A percentile compares a stretch with the other conserved stretches of the same genome.
These are phyloP conservation scores for Ehretia macrophylla DNA, from an alignment of 257 asterid species.

Conservation along the genomic window DNA sequence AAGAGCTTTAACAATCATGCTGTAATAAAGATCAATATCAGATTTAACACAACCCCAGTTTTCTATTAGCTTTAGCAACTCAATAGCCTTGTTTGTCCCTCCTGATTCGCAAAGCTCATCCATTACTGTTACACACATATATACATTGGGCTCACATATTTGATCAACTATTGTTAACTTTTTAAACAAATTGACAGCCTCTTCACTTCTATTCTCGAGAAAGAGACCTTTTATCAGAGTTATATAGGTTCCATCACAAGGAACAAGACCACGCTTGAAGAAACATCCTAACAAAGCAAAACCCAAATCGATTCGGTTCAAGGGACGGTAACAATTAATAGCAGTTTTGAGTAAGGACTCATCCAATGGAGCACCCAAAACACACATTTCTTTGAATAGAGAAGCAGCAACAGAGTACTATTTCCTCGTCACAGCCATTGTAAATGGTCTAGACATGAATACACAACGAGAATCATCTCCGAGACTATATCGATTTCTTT, in stretches of 20 bases:
- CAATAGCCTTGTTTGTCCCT: neutral
- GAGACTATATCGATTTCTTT: no score
- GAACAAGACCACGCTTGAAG: slow-evolving; percentile 7
- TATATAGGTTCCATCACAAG: neutral
- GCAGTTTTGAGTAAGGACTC: neutral
- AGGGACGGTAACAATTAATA: neutral
- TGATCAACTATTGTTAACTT: slow-evolving; percentile 4
- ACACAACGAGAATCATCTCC: no score
- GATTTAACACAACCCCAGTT: neutral
- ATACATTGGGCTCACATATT: slow-evolving; percentile 20
- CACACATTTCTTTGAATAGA: neutral
- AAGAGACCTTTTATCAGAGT: slow-evolving; percentile 20
- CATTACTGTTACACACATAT: slow-evolving; percentile 13
- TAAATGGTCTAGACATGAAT: no score
- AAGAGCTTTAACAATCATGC: slow-evolving; percentile 10
- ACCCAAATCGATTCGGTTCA: neutral
- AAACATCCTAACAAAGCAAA: neutral
- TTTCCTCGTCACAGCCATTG: neutral
- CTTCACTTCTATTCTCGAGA: neutral
- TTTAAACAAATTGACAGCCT: slow-evolving; percentile 15
- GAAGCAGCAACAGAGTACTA: neutral
- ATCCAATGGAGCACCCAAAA: neutral
- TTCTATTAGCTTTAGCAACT: slow-evolving; percentile 11
- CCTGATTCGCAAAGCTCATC: slow-evolving; percentile 31
- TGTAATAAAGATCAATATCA: neutral